Conservation (phyloP, 345 rosid genomes). For the Lagerstroemia speciosa region DNA sequence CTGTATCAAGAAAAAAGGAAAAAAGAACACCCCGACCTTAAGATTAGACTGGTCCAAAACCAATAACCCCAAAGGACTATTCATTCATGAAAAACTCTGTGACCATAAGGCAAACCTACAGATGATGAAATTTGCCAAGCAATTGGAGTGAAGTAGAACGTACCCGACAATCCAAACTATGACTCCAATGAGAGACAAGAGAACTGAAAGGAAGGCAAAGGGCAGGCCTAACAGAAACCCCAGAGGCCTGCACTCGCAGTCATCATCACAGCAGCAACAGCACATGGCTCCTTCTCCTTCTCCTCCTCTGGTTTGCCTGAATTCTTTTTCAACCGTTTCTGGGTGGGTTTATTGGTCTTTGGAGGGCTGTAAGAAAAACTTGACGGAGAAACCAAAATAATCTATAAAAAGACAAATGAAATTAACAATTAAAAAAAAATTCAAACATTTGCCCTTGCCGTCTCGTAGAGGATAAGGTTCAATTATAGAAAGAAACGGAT, state of each 20-base stretch:
- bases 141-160: neutral
- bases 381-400: slow-evolving; percentile 2
- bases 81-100: too few species aligned
- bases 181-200: slow-evolving; percentile 45
- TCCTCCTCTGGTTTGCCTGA: neutral
- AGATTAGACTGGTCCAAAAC: too few species aligned
- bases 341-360: neutral
- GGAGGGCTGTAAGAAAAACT: neutral
- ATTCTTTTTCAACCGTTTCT: neutral
- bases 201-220: slow-evolving; percentile 47
- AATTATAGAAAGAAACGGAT: neutral
- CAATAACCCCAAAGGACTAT: too few species aligned
- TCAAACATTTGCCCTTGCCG: slow-evolving; percentile 1
- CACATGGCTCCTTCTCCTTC: slow-evolving; percentile 17
- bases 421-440: neutral
- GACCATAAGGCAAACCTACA: too few species aligned
- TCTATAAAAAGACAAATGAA: neutral
- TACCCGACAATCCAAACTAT: slow-evolving; percentile 56
- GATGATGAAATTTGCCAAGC: neutral
- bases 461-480: neutral
- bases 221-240: slow-evolving; percentile 67
- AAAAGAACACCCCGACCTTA: too few species aligned
- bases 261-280: slow-evolving; percentile 35
- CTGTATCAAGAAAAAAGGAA: too few species aligned
- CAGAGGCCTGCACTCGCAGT: slow-evolving; percentile 50